phyloP scores from a whole-genome alignment of 208 protist species.

The Trypanosoma scelopori region DNA sequence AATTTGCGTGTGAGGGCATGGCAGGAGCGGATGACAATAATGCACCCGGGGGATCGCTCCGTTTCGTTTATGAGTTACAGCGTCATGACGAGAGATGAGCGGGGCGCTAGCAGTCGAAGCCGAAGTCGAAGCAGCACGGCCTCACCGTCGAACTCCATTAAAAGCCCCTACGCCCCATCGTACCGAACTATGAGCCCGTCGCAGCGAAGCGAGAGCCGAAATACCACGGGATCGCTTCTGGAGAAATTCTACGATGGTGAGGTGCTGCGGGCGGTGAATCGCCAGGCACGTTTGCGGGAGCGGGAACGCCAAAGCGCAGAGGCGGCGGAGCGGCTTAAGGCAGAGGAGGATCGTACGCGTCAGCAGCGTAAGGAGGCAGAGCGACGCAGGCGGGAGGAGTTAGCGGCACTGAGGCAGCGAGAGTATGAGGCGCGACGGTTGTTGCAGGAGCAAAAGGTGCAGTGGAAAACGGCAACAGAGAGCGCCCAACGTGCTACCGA shows the following conservation, averaged over 20 bases:
- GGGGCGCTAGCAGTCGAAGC: not conserved
- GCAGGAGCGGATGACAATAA: constrained; percentile 14
- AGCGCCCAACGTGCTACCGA: constrained; percentile 11
- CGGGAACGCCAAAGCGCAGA: constrained; percentile 17
- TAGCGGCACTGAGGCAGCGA: constrained; percentile 17
- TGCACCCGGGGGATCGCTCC: not conserved
- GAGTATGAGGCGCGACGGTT: constrained; percentile 13
- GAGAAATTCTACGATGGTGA: constrained; percentile 39
- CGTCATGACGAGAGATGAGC: not conserved
- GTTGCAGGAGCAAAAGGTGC: constrained; percentile 1
- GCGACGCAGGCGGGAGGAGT: constrained; percentile 5
- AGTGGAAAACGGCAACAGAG: constrained; percentile 8
- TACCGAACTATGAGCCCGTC: constrained; percentile 4
- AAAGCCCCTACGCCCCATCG: not conserved
- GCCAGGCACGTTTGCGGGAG: constrained; percentile 22
- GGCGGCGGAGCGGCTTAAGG: constrained; percentile 7
- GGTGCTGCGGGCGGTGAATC: constrained; percentile 13
- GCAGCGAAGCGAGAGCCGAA: not conserved
- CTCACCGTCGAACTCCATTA: not conserved
- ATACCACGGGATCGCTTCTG: constrained; percentile 23
- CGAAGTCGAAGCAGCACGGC: not conserved
- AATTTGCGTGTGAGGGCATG: constrained; percentile 29
- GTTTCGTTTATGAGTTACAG: constrained; percentile 8
- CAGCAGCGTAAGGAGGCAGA: constrained; percentile 7
- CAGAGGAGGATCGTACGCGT: constrained; percentile 9